A percentile compares a stretch with the other conserved stretches of the same genome.
phyloP scores from a whole-genome alignment of 495 filamentous ascomycete species.

The Aspergillus ellipticus region DNA sequence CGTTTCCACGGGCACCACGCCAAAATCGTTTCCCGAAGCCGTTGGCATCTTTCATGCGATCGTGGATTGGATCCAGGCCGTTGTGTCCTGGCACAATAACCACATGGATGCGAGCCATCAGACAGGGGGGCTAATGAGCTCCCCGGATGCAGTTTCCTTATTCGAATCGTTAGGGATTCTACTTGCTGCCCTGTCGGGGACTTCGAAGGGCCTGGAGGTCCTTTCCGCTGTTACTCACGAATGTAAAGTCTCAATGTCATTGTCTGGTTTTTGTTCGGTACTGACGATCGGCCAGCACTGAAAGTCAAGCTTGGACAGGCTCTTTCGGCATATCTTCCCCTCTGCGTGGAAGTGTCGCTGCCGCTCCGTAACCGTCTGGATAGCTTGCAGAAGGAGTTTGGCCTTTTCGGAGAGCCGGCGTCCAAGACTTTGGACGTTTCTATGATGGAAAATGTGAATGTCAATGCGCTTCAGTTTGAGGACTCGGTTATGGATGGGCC shows the following conservation, averaged over 20 bases:
- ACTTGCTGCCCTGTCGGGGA: constrained; percentile 40
- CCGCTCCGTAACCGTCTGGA: constrained; percentile 41
- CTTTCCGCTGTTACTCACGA: constrained; percentile 35
- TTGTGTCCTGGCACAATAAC: constrained; percentile 37
- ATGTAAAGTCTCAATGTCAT: constrained; percentile 21
- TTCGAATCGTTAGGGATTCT: constrained; percentile 45
- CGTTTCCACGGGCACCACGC: constrained; percentile 33
- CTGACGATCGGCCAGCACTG: constrained; percentile 23
- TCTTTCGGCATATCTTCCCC: constrained; percentile 38
- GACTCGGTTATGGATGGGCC: constrained; percentile 62
- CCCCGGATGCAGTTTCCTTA: constrained; percentile 39
- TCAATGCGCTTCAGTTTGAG: constrained; percentile 48
- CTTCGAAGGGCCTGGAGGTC: constrained; percentile 33
- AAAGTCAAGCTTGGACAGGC: constrained; percentile 40
- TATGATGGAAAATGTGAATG: constrained; percentile 40
- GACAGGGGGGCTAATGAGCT: constrained; percentile 32
- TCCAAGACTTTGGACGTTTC: constrained; percentile 36
- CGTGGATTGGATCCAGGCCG: constrained; percentile 38
- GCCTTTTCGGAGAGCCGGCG: constrained; percentile 35
- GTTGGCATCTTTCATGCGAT: constrained; percentile 31
- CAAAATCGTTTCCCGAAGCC: constrained; percentile 29
- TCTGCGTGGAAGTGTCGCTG: constrained; percentile 40
- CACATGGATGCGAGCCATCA: constrained; percentile 27
- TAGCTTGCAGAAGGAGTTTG: constrained; percentile 43
- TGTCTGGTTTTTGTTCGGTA: neutral